Base-by-base conservation (phyloP, 257 asterid genomes). In the Solanum virginianum region DNA sequence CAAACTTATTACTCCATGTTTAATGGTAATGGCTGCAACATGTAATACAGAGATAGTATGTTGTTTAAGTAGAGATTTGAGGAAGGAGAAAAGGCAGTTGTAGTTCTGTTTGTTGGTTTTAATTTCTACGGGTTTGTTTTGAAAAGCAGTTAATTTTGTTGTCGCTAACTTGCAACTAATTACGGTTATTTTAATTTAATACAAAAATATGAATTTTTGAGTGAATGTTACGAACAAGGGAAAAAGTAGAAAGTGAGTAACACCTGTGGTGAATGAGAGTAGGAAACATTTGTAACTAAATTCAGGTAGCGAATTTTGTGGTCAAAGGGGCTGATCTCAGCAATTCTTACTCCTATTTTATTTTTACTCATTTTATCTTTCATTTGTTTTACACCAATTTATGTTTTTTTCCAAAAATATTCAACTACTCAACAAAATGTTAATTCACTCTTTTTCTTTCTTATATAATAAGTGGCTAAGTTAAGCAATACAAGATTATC, bases 311-410 rank as follows among this genome's bases (percentile, higher is more conserved):
- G 65, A 91, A 88, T 84, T 86, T 47, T 84, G 81, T 90, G 87
- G 82, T 90, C 94, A 93, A 94, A 92, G 69, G 53, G 82, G 85
- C 17, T 88, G 97, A 93, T 86, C 26, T 90, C 92, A 91, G 87
- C 91, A 84, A 49, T n/a, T 91, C 91, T 91, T 90, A 87, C 86
- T 87, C 43, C 10, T 14, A 79, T 84, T 91, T 93, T 90, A 93
- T 93, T 89, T 93, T 90, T 85, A 89, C 85, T 81, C 22, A 36
- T 36, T 36, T 36, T 36, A 36, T 6, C 39, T 36, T 36, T 36
- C 39, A 36, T 36, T 36, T 36, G 41, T 36, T 36, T 36, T 36
- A 36, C 41, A 4, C 5, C 41, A 36, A 36, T 36, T 36, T 36
- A 4, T 36, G 41, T 36, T 36, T 36, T 36, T 36, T 36, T 0